Evolutionary conservation across 2,329 filamentous ascomycete species (phyloP).

Genomic region (Fusarium nelsonii): DNA sequence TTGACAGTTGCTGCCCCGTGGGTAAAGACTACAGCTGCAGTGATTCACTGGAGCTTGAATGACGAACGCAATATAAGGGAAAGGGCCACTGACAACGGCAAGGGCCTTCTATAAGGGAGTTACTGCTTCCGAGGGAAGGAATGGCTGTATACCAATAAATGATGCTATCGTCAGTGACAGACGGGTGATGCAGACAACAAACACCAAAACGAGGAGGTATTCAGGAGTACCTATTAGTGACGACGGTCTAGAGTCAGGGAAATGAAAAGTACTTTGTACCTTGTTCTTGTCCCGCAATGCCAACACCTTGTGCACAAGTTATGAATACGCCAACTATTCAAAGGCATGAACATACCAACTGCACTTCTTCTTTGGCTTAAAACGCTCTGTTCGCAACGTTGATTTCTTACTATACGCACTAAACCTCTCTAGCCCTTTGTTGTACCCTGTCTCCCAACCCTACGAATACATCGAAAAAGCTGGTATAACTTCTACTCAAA

Average conservation of each 20-base stretch:
- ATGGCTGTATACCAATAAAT: neutral
- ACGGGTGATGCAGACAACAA: neutral
- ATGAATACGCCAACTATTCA: neutral
- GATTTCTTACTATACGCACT: neutral
- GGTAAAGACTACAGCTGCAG: neutral
- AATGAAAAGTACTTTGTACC: neutral
- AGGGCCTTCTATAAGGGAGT: neutral
- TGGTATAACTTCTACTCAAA: slow-evolving; percentile 27
- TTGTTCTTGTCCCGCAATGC: neutral
- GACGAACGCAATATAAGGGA: too few species aligned
- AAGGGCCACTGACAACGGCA: neutral
- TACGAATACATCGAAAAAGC: slow-evolving; percentile 24
- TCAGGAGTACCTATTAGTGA: neutral
- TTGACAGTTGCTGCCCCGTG: neutral
- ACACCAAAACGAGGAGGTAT: neutral
- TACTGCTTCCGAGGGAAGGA: neutral
- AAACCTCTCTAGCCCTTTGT: slow-evolving; percentile 13
- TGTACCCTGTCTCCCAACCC: slow-evolving; percentile 1
- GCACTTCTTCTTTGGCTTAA: neutral
- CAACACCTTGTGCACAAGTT: neutral
- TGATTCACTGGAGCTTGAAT: neutral
- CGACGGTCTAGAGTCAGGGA: neutral
- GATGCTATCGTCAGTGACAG: slow-evolving; percentile 20
- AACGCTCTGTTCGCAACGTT: neutral
- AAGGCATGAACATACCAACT: neutral